phyloP scores from a whole-genome alignment of 495 filamentous ascomycete species.

The Glonium stellatum region DNA sequence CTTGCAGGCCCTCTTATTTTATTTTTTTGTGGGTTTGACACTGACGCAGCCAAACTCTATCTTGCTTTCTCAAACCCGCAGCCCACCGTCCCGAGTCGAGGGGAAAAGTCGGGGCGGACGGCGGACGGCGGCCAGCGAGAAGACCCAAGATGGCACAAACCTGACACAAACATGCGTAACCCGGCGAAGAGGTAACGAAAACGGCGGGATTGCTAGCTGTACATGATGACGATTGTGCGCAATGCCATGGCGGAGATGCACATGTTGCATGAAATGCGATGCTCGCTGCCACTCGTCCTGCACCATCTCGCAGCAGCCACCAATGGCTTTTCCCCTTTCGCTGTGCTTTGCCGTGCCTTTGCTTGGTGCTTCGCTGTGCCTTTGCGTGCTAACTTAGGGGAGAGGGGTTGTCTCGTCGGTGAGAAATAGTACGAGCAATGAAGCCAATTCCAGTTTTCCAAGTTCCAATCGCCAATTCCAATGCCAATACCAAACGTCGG shows the following conservation, averaged over 20 bases:
- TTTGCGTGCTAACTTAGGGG: too few relatives aligned
- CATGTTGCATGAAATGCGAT: conserved; percentile 1
- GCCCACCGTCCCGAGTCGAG: conserved; percentile 11
- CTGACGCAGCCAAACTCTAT: conserved; percentile 19
- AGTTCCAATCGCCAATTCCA: too few relatives aligned
- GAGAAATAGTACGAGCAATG: neutral
- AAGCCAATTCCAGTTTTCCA: too few relatives aligned
- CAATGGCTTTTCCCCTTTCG: too few relatives aligned
- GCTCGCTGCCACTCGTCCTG: too few relatives aligned
- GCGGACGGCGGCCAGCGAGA: neutral
- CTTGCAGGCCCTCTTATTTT: too few relatives aligned
- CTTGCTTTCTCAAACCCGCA: neutral
- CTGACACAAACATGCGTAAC: neutral
- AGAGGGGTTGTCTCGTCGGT: too few relatives aligned
- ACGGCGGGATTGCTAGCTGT: conserved; percentile 10
- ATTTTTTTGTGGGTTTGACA: conserved; percentile 2
- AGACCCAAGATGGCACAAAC: too few relatives aligned
- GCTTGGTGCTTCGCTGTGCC: too few relatives aligned
- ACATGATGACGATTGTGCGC: neutral
- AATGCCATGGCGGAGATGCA: conserved; percentile 3
- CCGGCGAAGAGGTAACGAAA: conserved; percentile 22
- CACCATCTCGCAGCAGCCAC: too few relatives aligned
- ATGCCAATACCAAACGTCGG: too few relatives aligned
- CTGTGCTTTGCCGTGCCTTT: too few relatives aligned
- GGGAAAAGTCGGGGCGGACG: conserved; percentile 6